Evolutionary conservation across 805 yeast species (phyloP).

Genomic region (Kodamaea sagamina): DNA sequence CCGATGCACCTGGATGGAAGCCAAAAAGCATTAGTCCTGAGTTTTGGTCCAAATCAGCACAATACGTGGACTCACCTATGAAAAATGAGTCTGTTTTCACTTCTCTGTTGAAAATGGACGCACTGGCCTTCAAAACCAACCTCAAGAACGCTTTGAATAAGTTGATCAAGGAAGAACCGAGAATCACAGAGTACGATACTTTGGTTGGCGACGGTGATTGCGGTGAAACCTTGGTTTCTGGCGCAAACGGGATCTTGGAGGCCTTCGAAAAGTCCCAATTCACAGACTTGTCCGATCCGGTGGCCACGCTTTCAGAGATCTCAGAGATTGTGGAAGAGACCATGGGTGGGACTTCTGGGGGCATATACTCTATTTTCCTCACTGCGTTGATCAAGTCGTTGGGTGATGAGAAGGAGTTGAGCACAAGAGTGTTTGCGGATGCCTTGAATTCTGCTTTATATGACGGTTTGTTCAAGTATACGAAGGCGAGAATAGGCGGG

Average conservation of each 20-base stretch:
- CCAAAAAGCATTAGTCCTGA: conserved; percentile 36
- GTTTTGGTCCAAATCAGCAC: conserved; percentile 30
- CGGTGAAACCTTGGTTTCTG: conserved; percentile 85
- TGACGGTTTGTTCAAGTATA: conserved; percentile 76
- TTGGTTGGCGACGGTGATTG: conserved; percentile 97
- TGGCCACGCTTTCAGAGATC: conserved; percentile 62
- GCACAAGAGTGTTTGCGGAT: conserved; percentile 40
- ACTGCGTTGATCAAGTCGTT: conserved; percentile 67
- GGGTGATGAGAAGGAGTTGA: conserved; percentile 36
- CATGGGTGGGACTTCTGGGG: conserved; percentile 99
- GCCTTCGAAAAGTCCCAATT: conserved; percentile 29
- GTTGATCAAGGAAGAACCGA: conserved; percentile 58
- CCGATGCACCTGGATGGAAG: conserved; percentile 85
- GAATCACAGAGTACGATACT: conserved; percentile 81
- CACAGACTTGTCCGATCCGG: conserved; percentile 45
- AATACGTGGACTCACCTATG: conserved; percentile 32
- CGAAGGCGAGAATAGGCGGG: conserved; percentile 87
- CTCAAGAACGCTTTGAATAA: conserved; percentile 45
- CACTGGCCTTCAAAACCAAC: conserved; percentile 50
- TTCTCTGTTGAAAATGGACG: conserved; percentile 34
- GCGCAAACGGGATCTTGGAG: conserved; percentile 69
- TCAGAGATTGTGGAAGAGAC: conserved; percentile 82
- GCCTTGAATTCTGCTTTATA: conserved; percentile 59
- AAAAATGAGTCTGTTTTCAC: conserved; percentile 24
- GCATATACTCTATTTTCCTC: conserved; percentile 81